These are phyloP conservation scores for Asterophora lycoperdoides DNA, from an alignment of 768 basidiomycete genomes.

Conservation along the genomic window DNA sequence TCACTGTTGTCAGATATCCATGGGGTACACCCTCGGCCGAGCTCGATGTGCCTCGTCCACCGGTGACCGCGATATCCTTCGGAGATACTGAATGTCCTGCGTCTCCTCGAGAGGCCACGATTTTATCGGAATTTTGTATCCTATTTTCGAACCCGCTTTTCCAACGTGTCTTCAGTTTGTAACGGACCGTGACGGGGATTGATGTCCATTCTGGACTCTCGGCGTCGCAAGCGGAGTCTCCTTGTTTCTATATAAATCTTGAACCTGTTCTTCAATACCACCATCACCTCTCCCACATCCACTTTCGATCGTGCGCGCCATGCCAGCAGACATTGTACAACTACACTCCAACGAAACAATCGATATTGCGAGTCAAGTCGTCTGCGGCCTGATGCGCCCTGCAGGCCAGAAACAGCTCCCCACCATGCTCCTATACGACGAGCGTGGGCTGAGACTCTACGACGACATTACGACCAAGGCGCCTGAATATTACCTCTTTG, in stretches of 20 bases:
- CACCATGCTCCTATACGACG: slow-evolving; percentile 83
- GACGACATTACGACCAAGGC: slow-evolving; percentile 78
- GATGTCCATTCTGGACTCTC: slow-evolving; percentile 11
- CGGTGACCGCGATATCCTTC: not conserved
- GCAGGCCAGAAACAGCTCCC: slow-evolving; percentile 62
- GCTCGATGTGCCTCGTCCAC: too few relatives aligned
- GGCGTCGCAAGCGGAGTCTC: not conserved
- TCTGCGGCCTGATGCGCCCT: slow-evolving; percentile 53
- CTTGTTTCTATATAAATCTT: slow-evolving; percentile 5
- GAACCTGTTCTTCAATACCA: not conserved
- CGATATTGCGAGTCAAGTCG: slow-evolving; percentile 44
- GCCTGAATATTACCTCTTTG: slow-evolving; percentile 86
- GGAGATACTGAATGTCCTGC: not conserved
- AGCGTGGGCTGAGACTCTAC: slow-evolving; percentile 80
- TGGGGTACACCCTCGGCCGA: not conserved
- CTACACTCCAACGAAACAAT: slow-evolving; percentile 35
- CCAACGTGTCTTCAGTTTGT: not conserved
- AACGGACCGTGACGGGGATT: slow-evolving; percentile 7
- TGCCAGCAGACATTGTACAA: slow-evolving; percentile 49
- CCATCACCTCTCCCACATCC: not conserved
- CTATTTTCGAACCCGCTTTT: not conserved
- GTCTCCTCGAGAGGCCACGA: not conserved
- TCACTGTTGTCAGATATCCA: slow-evolving; percentile 4
- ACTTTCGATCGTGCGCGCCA: slow-evolving; percentile 14
- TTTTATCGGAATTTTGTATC: not conserved